phyloP scores from a whole-genome alignment of 352 stramenopile genomes.

The Blastocystis sp. region DNA sequence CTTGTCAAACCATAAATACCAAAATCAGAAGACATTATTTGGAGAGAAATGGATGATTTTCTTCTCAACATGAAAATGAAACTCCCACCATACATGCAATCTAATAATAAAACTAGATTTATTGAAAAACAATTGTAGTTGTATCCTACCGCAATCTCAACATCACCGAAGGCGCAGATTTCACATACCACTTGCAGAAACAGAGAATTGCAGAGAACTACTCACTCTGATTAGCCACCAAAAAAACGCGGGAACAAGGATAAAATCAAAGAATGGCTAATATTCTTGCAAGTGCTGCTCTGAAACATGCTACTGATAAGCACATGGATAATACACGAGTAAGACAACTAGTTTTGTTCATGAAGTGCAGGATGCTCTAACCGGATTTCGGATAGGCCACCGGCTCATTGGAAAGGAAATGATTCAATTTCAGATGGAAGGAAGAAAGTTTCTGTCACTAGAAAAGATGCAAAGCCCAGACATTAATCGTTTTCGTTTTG shows the following conservation, averaged over 20 bases:
- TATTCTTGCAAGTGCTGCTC: not conserved
- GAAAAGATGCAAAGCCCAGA: not conserved
- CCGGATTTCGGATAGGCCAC: not conserved
- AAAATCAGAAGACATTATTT: slow-evolving; percentile 55
- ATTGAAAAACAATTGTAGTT: not conserved
- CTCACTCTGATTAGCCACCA: not conserved
- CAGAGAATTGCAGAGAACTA: not conserved
- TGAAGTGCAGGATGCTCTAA: not conserved
- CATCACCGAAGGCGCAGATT: not conserved
- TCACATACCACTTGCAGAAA: not conserved
- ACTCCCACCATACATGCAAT: not conserved
- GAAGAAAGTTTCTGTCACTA: not conserved
- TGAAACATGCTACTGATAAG: not conserved
- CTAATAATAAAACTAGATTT: not conserved
- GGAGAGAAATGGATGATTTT: not conserved
- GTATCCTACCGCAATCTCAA: not conserved
- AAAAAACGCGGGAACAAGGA: not conserved
- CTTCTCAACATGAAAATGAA: not conserved
- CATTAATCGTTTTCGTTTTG: not conserved
- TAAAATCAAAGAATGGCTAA: not conserved
- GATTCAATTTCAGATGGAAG: slow-evolving; percentile 29
- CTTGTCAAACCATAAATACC: slow-evolving; percentile 53
- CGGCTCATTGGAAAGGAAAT: slow-evolving; percentile 47
- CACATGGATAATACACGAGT: not conserved
- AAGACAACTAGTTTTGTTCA: not conserved